A percentile compares a stretch with the other conserved stretches of the same genome.
phyloP scores from a whole-genome alignment of 441 rosid species.

The Pelargonium citronellum region DNA sequence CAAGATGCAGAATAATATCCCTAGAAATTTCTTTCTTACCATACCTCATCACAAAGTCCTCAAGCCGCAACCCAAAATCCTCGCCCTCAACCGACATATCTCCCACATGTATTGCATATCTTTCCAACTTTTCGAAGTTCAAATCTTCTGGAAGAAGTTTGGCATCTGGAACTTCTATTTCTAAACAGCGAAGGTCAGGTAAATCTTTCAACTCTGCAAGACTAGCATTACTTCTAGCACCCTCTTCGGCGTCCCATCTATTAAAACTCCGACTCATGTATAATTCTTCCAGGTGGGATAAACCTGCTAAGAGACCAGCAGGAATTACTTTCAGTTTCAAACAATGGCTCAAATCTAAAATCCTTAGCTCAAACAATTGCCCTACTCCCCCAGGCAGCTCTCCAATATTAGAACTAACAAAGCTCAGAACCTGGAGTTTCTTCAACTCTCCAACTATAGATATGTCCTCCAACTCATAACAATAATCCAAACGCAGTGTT shows the following conservation, averaged over 20 bases:
- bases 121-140: no score
- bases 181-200: no score
- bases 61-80: no score
- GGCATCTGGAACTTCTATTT: no score
- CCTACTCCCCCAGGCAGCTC: conserved; percentile 24
- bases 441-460: conserved; percentile 13
- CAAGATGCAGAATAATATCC: background rate
- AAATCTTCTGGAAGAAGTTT: no score
- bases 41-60: background rate
- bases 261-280: conserved; percentile 11
- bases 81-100: no score
- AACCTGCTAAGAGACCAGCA: conserved; percentile 16
- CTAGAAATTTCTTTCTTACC: background rate
- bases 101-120: no score
- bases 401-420: conserved; percentile 11
- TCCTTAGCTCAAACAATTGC: conserved; percentile 23
- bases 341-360: conserved; percentile 23
- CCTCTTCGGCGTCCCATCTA: conserved; percentile 19
- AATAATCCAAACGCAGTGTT: conserved; percentile 16
- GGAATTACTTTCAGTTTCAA: conserved; percentile 14
- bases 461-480: conserved; percentile 3
- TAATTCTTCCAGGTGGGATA: conserved; percentile 25
- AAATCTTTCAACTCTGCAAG: no score
- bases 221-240: background rate
- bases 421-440: conserved; percentile 30